Percentiles rank a stretch among this genome's conserved stretches.
These are phyloP conservation scores for Russula griseocarnosa DNA, from an alignment of 768 basidiomycete genomes.

Conservation along the genomic window DNA sequence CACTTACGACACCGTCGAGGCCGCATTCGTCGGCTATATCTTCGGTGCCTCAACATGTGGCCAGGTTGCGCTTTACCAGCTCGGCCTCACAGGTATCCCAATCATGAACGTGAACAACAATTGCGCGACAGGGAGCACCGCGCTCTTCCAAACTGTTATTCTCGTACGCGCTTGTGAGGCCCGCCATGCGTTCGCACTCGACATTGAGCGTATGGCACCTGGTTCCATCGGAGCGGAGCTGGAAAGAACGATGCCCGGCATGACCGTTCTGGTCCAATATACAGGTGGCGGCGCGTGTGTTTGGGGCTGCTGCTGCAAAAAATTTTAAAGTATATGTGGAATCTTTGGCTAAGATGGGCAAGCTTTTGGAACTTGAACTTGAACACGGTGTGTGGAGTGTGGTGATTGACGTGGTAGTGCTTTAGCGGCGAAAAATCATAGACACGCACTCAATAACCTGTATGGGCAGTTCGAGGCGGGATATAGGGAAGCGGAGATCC, in stretches of 20 bases:
- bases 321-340: conserved; percentile 69
- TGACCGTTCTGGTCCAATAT: conserved; percentile 48
- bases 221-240: conserved; percentile 63
- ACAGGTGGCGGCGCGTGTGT: conserved; percentile 51
- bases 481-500: conserved; percentile 72
- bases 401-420: not conserved
- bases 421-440: conserved; percentile 77
- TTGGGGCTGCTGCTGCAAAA: conserved; percentile 67
- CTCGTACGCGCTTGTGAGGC: conserved; percentile 64
- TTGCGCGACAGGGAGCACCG: conserved; percentile 77
- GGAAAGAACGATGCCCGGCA: conserved; percentile 43
- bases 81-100: conserved; percentile 79
- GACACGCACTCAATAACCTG: conserved; percentile 75
- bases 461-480: conserved; percentile 83
- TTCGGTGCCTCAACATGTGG: conserved; percentile 78
- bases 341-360: conserved; percentile 75
- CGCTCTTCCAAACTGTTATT: conserved; percentile 68
- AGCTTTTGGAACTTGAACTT: conserved; percentile 18
- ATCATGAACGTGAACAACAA: conserved; percentile 87
- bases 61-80: conserved; percentile 79
- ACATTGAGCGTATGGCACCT: conserved; percentile 81
- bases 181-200: conserved; percentile 76
- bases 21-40: conserved; percentile 72
- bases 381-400: not conserved
- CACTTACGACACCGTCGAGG: conserved; percentile 71